Evolutionary conservation across 2,329 filamentous ascomycete genomes (phyloP).

Genomic region (Stagonosporopsis tanaceti): DNA sequence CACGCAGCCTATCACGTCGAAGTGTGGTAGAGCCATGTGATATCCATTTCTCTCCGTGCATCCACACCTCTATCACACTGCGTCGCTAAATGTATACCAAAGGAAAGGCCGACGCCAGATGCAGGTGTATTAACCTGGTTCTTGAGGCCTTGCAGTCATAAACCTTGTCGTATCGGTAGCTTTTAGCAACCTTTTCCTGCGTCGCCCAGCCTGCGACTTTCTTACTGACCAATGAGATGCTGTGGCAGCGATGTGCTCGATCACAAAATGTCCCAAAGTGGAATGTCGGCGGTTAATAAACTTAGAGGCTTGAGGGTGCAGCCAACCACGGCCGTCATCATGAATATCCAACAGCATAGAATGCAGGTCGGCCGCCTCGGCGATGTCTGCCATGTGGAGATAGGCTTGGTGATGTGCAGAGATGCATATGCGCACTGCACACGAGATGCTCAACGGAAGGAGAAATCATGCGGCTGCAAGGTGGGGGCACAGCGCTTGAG

Average conservation of each 20-base stretch:
- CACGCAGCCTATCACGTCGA: constrained; percentile 36
- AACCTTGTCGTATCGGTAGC: constrained; percentile 37
- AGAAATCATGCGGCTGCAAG: constrained; percentile 22
- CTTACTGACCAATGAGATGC: constrained; percentile 9
- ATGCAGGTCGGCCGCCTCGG: constrained; percentile 23
- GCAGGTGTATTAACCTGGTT: constrained; percentile 22
- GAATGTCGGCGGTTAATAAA: constrained; percentile 46
- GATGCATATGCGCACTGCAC: constrained; percentile 20
- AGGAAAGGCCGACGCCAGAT: constrained; percentile 21
- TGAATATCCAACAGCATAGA: constrained; percentile 14
- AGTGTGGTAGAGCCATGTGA: constrained; percentile 37
- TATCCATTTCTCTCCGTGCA: constrained; percentile 35
- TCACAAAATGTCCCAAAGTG: constrained; percentile 42
- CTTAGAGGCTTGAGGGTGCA: constrained; percentile 36
- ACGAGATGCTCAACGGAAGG: constrained; percentile 23
- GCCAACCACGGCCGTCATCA: constrained; percentile 34
- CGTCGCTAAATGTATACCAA: constrained; percentile 28
- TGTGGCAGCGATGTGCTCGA: constrained; percentile 10
- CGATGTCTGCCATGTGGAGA: constrained; percentile 26
- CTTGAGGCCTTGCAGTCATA: constrained; percentile 20
- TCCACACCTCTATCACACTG: constrained; percentile 43
- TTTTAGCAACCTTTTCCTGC: constrained; percentile 45
- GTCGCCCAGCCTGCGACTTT: constrained; percentile 33
- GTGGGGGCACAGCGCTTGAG: constrained; percentile 39
- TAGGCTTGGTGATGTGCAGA: constrained; percentile 37